Conservation (phyloP, 768 basidiomycete species). For the Hericium erinaceus region DNA sequence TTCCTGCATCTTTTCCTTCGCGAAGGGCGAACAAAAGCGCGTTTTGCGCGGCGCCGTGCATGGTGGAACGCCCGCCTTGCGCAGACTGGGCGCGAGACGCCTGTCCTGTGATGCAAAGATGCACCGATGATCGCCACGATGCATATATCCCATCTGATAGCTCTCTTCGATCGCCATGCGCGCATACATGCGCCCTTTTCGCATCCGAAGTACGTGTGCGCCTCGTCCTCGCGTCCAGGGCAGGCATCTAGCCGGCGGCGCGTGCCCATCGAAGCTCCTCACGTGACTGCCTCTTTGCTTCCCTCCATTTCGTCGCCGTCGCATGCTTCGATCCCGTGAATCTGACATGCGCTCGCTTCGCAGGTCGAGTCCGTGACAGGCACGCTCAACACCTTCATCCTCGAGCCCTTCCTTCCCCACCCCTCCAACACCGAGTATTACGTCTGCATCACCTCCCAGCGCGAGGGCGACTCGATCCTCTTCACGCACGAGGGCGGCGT, state of each 20-base stretch:
- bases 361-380: constrained; percentile 93
- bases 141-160: background rate
- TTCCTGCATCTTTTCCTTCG: too few species aligned
- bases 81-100: background rate
- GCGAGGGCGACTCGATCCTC: constrained; percentile 92
- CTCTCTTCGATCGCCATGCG: constrained; percentile 1
- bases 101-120: background rate
- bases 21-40: too few species aligned
- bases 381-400: constrained; percentile 93
- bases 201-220: background rate
- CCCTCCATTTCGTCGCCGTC: background rate
- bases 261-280: background rate
- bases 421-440: constrained; percentile 93
- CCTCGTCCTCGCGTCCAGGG: background rate
- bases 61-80: background rate
- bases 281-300: constrained; percentile 10
- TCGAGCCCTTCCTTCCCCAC: constrained; percentile 98
- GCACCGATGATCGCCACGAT: background rate
- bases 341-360: constrained; percentile 3
- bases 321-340: background rate
- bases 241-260: background rate
- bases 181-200: background rate
- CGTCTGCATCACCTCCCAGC: constrained; percentile 93
- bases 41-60: too few species aligned
- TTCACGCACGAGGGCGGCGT: constrained; percentile 99